Evolutionary conservation across 305 asterid genomes (phyloP).

Genomic region (Withania somnifera): DNA sequence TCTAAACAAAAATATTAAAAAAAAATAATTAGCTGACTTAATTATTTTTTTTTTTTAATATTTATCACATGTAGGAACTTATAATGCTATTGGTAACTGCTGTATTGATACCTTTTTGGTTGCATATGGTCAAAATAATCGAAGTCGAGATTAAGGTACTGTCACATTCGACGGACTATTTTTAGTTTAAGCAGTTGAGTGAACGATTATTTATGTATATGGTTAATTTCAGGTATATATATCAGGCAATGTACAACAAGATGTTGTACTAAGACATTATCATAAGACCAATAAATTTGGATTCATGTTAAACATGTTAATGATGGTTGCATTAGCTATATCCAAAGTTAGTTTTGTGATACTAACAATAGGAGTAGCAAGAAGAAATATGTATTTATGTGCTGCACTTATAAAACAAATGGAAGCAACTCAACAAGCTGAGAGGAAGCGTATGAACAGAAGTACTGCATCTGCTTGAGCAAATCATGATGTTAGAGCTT

Average conservation of each 20-base stretch:
- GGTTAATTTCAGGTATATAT: neutral
- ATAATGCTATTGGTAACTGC: neutral
- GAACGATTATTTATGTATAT: neutral
- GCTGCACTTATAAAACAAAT: slow-evolving; percentile 49
- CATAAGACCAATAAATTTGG: neutral
- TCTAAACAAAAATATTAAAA: neutral
- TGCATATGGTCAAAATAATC: neutral
- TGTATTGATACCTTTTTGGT: neutral
- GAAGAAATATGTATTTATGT: slow-evolving; percentile 48
- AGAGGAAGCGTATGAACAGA: slow-evolving; percentile 59
- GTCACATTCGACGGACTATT: neutral
- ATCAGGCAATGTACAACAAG: neutral
- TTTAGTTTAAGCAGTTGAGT: neutral
- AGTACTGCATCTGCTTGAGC: slow-evolving; percentile 53
- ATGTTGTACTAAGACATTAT: neutral
- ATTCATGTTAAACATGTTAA: neutral
- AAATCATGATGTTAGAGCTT: slow-evolving; percentile 69
- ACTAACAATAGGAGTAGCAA: slow-evolving; percentile 21
- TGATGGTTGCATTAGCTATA: neutral
- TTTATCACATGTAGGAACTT: neutral
- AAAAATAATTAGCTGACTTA: neutral
- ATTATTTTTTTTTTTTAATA: neutral
- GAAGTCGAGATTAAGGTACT: neutral
- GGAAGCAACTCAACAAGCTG: slow-evolving; percentile 70
- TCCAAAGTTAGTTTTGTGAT: neutral